A percentile compares a stretch with the other conserved stretches of the same genome.
Evolutionary conservation across 257 asterid genomes (phyloP).

Genomic region (Ballota nigra): DNA sequence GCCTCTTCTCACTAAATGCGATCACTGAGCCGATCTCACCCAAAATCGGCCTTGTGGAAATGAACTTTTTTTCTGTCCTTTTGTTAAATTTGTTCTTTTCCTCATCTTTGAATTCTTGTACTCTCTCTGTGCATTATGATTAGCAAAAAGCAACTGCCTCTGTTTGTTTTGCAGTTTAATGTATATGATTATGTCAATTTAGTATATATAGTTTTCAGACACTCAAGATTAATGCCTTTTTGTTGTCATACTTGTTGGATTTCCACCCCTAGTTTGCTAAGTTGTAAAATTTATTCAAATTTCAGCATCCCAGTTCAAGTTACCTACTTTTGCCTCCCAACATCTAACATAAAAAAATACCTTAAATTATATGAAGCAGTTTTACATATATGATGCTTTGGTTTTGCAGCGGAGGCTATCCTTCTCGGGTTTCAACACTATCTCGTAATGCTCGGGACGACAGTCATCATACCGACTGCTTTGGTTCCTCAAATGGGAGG

Average conservation of each 20-base stretch:
- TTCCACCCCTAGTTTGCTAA: background rate
- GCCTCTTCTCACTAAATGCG: no score
- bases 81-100: background rate
- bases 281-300: background rate
- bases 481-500: conserved; percentile 98
- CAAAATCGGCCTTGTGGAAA: background rate
- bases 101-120: background rate
- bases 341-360: background rate
- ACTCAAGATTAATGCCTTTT: background rate
- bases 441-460: conserved; percentile 80
- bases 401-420: conserved; percentile 81
- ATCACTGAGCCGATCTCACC: background rate
- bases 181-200: background rate
- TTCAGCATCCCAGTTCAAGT: background rate
- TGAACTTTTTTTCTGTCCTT: background rate
- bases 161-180: background rate
- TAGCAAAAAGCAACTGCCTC: background rate
- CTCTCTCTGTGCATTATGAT: background rate
- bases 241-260: background rate
- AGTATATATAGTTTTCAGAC: background rate
- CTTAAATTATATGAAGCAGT: background rate
- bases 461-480: conserved; percentile 75
- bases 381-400: background rate
- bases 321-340: background rate
- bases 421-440: conserved; percentile 90